Evolutionary conservation across 768 basidiomycete genomes (phyloP), one percentile per base, ranked within the genome.

Genomic region (Amanita muscaria): DNA sequence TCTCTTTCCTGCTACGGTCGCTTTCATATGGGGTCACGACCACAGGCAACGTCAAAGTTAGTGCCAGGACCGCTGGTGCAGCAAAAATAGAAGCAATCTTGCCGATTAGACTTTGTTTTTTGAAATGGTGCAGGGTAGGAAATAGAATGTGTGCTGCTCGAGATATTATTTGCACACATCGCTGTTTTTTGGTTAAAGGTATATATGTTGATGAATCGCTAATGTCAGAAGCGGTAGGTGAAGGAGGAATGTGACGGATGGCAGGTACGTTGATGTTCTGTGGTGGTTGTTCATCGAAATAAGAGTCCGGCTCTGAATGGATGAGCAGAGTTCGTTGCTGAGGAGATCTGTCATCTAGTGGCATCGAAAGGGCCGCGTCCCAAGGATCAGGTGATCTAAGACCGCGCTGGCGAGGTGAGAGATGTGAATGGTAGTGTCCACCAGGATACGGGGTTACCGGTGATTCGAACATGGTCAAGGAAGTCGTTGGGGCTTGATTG

Each of bases 31-130:
- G 73, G 8, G 70, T 79, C 22, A 87, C 76, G 14, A 93, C 89
- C 10, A 99, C 93, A 3, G 92, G 92, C 8, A 98, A 67, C 0
- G 94, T 97, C 15, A 98, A 51, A 0, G 93, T 97, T 39, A 99
- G 65, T 3, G 72, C 68, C 60, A 96, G 66, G 2, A 99, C 80
- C 2, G 91, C 89, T 2, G 94, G 94, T 0, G 84, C 79, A 3
- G 91, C 89, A 45, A 96, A 73, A 19, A 94, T 52, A 0, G 82
- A 77, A 0, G 86, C 84, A 23, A 88, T 64, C 63, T 79, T 79
- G 1, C 83, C 84, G 9, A 83, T 52, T 40, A 80, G 52, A 14
- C 81, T 80, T 62, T 94, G 91, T 18, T 72, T 67, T 21, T 64
- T 48, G 60, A 96, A 87, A 40, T 76, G 69, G 44, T 83, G 80